phyloP scores from a whole-genome alignment of 441 rosid genomes.

The Omphalea diandra region DNA sequence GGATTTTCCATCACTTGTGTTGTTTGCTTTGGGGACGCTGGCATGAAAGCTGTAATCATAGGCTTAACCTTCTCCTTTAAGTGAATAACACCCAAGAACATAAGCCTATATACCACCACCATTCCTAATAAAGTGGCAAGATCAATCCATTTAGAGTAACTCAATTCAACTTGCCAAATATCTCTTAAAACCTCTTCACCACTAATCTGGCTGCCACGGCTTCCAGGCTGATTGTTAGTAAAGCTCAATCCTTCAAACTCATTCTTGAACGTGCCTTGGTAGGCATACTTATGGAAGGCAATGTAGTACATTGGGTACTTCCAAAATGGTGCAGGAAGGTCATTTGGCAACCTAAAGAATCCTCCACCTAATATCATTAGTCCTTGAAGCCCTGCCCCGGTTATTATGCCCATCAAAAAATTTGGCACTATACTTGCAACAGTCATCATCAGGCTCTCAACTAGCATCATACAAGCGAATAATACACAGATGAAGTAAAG shows the following conservation, averaged over 20 bases:
- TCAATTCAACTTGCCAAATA: too few species aligned
- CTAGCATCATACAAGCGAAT: constrained; percentile 38
- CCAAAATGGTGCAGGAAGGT: too few species aligned
- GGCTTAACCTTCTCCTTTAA: constrained; percentile 35
- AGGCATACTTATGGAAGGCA: constrained; percentile 49
- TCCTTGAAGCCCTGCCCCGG: constrained; percentile 55
- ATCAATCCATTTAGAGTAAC: constrained; percentile 41
- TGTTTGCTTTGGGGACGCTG: constrained; percentile 4
- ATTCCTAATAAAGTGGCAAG: constrained; percentile 49
- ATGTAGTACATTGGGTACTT: constrained; percentile 56
- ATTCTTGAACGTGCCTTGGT: too few species aligned
- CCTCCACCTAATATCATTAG: constrained; percentile 55
- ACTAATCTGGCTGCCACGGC: not conserved
- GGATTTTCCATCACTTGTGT: constrained; percentile 19
- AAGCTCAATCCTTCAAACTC: constrained; percentile 45
- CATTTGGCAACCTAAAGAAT: constrained; percentile 49
- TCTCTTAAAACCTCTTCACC: too few species aligned
- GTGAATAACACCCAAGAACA: constrained; percentile 41
- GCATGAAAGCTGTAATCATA: not conserved
- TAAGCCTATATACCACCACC: constrained; percentile 35
- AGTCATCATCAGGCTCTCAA: too few species aligned
- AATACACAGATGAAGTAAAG: constrained; percentile 33
- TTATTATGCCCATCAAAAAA: too few species aligned
- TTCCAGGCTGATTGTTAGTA: constrained; percentile 23
- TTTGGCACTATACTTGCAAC: too few species aligned